Evolutionary conservation across 495 filamentous ascomycete species (phyloP).

Genomic region (Friedmanniomyces simplex): DNA sequence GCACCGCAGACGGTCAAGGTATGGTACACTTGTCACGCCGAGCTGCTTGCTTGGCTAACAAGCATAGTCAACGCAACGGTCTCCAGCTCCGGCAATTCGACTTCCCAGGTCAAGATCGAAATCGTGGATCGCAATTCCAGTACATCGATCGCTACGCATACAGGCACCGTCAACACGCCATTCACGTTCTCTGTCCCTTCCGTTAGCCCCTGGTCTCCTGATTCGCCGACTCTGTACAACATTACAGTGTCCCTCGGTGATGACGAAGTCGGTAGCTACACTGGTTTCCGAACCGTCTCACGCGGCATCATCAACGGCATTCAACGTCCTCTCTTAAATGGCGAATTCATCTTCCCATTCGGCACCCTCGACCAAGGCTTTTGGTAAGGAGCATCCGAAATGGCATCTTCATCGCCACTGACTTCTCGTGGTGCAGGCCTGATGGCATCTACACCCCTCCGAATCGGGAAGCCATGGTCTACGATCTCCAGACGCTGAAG

Average conservation of each 20-base stretch:
- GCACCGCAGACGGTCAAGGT: conserved; percentile 51
- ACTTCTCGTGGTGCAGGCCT: conserved; percentile 38
- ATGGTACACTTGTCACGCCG: conserved; percentile 18
- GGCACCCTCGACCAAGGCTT: conserved; percentile 59
- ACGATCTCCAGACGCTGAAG: conserved; percentile 51
- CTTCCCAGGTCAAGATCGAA: conserved; percentile 34
- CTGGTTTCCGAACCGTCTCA: conserved; percentile 55
- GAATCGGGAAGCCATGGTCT: conserved; percentile 53
- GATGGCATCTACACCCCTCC: conserved; percentile 55
- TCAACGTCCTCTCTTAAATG: conserved; percentile 51
- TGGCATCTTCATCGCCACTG: conserved; percentile 41
- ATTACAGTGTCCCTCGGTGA: conserved; percentile 45
- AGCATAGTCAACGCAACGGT: conserved; percentile 27
- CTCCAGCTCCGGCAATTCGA: conserved; percentile 26
- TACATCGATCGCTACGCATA: conserved; percentile 31
- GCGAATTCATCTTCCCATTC: conserved; percentile 54
- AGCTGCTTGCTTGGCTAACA: not conserved
- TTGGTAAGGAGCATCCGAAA: too few relatives aligned
- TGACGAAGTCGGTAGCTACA: conserved; percentile 50
- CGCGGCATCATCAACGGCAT: conserved; percentile 45
- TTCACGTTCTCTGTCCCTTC: conserved; percentile 45
- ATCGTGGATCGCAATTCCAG: conserved; percentile 33
- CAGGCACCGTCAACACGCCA: conserved; percentile 34
- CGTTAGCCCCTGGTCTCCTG: conserved; percentile 49
- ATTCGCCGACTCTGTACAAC: conserved; percentile 52